phyloP scores from a whole-genome alignment of 768 basidiomycete genomes.

The Chalciporus chontae region DNA sequence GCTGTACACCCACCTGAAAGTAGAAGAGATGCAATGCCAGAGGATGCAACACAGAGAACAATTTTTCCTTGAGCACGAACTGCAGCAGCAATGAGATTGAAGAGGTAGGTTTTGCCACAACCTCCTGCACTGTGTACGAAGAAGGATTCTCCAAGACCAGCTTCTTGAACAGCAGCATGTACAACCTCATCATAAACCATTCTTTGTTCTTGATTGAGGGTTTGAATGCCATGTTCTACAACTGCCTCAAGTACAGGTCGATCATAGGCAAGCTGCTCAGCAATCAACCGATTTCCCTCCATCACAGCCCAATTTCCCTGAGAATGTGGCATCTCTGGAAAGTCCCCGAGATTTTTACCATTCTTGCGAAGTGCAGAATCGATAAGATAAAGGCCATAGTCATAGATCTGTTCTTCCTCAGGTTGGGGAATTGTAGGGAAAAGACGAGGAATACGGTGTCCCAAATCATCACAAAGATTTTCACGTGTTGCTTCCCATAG shows the following conservation, averaged over 20 bases:
- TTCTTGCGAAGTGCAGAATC: background rate
- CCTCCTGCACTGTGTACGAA: constrained; percentile 43
- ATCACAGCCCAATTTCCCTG: constrained; percentile 14
- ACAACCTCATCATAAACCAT: constrained; percentile 29
- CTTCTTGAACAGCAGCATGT: constrained; percentile 7
- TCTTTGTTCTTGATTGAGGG: constrained; percentile 32
- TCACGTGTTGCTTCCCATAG: background rate
- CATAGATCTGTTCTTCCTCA: background rate
- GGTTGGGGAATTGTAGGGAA: background rate
- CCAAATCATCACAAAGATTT: constrained; percentile 11
- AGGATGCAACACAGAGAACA: constrained; percentile 48
- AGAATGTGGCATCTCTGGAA: background rate
- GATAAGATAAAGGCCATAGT: constrained; percentile 1
- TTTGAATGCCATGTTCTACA: constrained; percentile 5
- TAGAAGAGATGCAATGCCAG: constrained; percentile 44
- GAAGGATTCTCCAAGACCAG: constrained; percentile 19
- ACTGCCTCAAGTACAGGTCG: constrained; percentile 4
- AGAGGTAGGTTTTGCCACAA: constrained; percentile 45
- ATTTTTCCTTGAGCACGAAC: constrained; percentile 29
- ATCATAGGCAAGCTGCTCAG: constrained; percentile 6
- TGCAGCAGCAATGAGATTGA: constrained; percentile 32
- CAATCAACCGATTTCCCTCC: constrained; percentile 17
- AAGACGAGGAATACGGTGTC: background rate
- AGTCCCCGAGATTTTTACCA: background rate
- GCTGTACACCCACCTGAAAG: too few species aligned